Percentiles rank a stretch among this genome's conserved stretches.
These are phyloP conservation scores for Chlorella sp. DNA, from an alignment of 139 green algal genomes.

Conservation along the genomic window DNA sequence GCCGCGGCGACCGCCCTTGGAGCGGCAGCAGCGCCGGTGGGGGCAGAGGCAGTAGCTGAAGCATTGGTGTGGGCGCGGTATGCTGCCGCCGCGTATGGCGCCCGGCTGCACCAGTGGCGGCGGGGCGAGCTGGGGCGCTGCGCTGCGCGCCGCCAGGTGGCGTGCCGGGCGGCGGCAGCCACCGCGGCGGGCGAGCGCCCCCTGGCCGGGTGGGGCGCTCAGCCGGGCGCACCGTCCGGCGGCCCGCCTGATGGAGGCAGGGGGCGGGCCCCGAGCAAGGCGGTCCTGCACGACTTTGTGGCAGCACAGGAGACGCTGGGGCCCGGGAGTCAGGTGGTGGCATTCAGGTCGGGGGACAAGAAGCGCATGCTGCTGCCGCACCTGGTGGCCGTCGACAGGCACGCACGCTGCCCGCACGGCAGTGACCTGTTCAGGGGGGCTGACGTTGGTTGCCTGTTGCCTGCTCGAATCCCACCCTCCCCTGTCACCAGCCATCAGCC, in stretches of 20 bases:
- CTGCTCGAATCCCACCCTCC: not conserved
- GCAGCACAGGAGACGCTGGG: constrained; percentile 5
- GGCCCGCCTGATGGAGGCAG: not conserved
- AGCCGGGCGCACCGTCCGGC: not conserved
- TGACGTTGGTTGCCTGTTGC: not conserved
- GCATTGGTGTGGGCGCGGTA: constrained; percentile 8
- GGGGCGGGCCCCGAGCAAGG: not conserved
- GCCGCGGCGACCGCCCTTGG: not conserved
- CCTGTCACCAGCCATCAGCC: not conserved
- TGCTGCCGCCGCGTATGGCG: constrained; percentile 1
- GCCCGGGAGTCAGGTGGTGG: not conserved
- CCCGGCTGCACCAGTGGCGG: constrained; percentile 11
- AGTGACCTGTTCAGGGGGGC: not conserved
- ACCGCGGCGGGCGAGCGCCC: not conserved
- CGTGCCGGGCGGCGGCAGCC: not conserved
- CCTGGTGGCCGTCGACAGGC: constrained; percentile 17
- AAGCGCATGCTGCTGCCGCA: constrained; percentile 6
- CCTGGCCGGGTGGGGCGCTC: not conserved
- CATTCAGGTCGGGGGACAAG: not conserved
- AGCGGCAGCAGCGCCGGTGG: not conserved
- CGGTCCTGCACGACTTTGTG: not conserved
- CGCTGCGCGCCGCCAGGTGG: not conserved
- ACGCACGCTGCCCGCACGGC: not conserved
- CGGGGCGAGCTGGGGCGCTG: not conserved
- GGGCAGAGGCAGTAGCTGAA: not conserved